Conservation (phyloP, 2,329 filamentous ascomycete species). For the Huntiella omanensis region DNA sequence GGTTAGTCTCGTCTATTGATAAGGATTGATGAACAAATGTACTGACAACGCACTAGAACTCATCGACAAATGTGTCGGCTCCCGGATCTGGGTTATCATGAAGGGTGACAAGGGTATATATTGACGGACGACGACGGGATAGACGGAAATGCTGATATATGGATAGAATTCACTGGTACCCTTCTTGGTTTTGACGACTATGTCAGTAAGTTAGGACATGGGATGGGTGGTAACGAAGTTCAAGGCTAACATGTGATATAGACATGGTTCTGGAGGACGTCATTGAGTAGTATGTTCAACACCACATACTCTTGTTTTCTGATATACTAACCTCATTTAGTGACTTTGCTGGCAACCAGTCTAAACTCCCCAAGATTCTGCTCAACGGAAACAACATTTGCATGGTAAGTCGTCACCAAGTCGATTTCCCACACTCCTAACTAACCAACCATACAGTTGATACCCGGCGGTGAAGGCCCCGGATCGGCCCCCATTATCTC, state of each 20-base stretch:
- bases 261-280: conserved; percentile 98
- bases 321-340: conserved; percentile 25
- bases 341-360: conserved; percentile 76
- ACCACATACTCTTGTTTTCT: not conserved
- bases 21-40: not conserved
- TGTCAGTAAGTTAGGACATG: conserved; percentile 59
- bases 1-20: conserved; percentile 26
- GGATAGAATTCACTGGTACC: conserved; percentile 79
- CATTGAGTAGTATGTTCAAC: conserved; percentile 62
- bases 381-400: conserved; percentile 97
- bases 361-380: conserved; percentile 82
- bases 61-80: conserved; percentile 97
- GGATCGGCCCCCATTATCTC: conserved; percentile 15
- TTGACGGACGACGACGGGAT: conserved; percentile 1
- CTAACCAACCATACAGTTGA: conserved; percentile 34
- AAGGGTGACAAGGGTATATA: conserved; percentile 85
- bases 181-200: conserved; percentile 96
- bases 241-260: conserved; percentile 20
- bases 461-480: conserved; percentile 60
- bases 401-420: conserved; percentile 49
- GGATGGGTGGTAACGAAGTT: not conserved
- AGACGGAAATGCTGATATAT: conserved; percentile 5
- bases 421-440: conserved; percentile 10
- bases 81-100: conserved; percentile 97
- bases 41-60: conserved; percentile 43